Base-by-base conservation (phyloP, 2,329 filamentous ascomycete genomes). In the Mycosphaerelloides madeirae region DNA sequence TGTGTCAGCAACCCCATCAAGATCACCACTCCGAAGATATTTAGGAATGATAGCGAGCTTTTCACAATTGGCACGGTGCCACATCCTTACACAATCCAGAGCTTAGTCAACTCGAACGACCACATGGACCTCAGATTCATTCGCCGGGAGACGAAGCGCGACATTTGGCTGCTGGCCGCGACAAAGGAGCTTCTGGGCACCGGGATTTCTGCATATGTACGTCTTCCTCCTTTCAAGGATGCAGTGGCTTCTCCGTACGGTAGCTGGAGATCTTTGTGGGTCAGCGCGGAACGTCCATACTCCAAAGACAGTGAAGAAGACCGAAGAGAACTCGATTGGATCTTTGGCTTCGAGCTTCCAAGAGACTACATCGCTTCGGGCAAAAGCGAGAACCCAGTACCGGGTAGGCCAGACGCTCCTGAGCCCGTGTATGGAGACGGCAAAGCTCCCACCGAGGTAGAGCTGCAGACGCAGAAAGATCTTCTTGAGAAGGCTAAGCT, bases 21-120 rank as follows among this genome's bases (percentile, higher is more conserved):
- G 40, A 77, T 95, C 54, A 72, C 75, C n/a, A 84, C 82, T 1
- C 79, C 81, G 2, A 68, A 77, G 3, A 69, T 76, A 14, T 93
- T 87, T 65, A 77, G 77, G 43, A 95, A 96, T 65, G 77, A 76
- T 3, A 82, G 83, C 12, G 74, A 73, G 1, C 63, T 84, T 13
- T 97, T 89, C 70, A 88, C 85, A 2, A 86, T 98, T 52, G 89
- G 85, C 47, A 86, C 83, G 1, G 84, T 97, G 11, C 91, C 91
- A 0, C 93, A 98, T 63, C 93, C 93, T 0, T 95, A 89, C 71
- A 96, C 90, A 1, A 74, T 88, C 32, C 78, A 82, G 42, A 78
- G 81, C 11, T 72, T 97, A 14, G 75, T 80, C 46, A 76, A 80
- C 52, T 76, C 61, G 2, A 57, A 53, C 25, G 49, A 55, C 14